A percentile compares a stretch with the other conserved stretches of the same genome.
Conservation (phyloP, 345 rosid species). For the Physaria fendleri region DNA sequence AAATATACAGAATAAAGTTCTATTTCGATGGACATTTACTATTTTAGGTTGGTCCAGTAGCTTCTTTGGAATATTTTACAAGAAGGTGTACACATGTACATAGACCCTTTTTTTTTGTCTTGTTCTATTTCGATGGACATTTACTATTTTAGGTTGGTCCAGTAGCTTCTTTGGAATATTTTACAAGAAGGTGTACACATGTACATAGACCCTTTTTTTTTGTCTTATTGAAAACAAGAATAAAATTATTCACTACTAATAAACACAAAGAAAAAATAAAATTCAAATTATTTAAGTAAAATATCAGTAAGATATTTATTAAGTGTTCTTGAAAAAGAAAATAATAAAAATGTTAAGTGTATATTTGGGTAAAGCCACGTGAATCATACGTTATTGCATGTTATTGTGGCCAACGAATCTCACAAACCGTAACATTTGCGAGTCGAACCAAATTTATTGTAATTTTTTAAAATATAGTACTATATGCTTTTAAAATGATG, state of each 20-base stretch:
- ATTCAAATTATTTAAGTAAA: background rate
- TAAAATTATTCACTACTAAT: background rate
- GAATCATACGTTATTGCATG: slow-evolving; percentile 31
- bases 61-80: background rate
- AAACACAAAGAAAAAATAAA: no score
- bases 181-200: slow-evolving; percentile 5
- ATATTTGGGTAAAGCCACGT: slow-evolving; percentile 16
- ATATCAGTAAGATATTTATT: no score
- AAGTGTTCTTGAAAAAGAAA: no score
- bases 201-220: background rate
- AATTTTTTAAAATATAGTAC: background rate
- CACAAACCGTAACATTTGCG: slow-evolving; percentile 16
- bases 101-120: no score
- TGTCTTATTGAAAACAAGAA: background rate
- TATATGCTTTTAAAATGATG: no score
- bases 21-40: no score
- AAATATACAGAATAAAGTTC: background rate
- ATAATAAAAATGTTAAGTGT: no score
- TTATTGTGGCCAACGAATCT: slow-evolving; percentile 33
- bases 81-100: background rate
- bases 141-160: background rate
- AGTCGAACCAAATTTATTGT: slow-evolving; percentile 26
- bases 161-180: background rate
- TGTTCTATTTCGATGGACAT: background rate
- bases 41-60: no score